Conservation (phyloP, 1,284 basidiomycete genomes). For the Leccinum solheimii region DNA sequence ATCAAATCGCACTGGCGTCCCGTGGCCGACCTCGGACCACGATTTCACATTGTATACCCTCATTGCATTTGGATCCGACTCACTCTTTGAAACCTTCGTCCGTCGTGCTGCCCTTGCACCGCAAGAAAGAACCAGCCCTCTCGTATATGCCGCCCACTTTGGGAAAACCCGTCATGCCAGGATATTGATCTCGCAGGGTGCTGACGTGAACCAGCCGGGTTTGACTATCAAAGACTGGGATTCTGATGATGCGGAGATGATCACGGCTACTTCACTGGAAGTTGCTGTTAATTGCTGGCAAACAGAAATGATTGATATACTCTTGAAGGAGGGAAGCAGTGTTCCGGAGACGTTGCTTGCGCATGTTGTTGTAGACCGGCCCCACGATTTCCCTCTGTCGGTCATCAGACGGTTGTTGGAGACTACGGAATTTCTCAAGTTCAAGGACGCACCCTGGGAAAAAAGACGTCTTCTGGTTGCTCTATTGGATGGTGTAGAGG, state of each 20-base stretch:
- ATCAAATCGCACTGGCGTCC: background rate
- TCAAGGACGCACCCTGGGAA: background rate
- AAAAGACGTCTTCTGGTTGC: background rate
- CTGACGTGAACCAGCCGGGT: background rate
- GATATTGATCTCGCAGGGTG: background rate
- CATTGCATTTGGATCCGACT: background rate
- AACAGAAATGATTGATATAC: background rate
- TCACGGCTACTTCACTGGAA: background rate
- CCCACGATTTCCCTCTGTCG: background rate
- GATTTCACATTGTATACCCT: background rate
- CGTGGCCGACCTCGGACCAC: background rate
- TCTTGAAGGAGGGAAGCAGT: background rate
- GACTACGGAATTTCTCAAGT: background rate
- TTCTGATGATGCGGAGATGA: background rate
- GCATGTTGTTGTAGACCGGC: background rate
- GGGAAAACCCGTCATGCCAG: background rate
- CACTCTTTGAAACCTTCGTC: background rate
- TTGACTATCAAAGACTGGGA: background rate
- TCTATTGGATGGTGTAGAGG: background rate
- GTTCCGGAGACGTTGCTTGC: background rate
- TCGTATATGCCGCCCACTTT: background rate
- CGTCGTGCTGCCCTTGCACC: background rate
- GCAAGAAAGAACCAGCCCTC: background rate
- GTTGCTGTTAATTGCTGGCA: constrained; percentile 1
- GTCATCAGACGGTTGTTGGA: background rate